A percentile compares a stretch with the other conserved stretches of the same genome.
phyloP scores from a whole-genome alignment of 345 rosid species.

The Eucalyptus marginata region DNA sequence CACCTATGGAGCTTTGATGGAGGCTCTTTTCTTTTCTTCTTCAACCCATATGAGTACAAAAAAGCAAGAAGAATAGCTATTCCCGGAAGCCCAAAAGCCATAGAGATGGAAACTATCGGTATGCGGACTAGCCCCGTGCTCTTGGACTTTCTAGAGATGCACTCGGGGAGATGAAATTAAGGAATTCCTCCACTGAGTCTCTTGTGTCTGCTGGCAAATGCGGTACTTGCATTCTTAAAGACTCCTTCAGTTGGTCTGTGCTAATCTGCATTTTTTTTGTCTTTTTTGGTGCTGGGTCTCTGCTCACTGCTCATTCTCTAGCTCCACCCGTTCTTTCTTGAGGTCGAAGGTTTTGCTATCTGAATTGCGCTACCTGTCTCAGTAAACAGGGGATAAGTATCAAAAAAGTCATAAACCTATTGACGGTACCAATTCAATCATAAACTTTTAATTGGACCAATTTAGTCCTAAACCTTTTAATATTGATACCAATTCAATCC shows the following conservation, averaged over 20 bases:
- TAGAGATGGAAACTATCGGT: background rate
- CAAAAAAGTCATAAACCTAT: no score
- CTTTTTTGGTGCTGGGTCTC: background rate
- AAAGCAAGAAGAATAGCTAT: background rate
- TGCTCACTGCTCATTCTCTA: background rate
- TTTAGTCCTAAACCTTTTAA: no score
- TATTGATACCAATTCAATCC: no score
- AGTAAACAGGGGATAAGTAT: no score
- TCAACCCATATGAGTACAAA: background rate
- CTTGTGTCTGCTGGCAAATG: slow-evolving; percentile 11
- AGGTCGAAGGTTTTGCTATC: background rate
- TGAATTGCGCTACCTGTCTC: background rate
- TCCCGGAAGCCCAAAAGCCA: background rate
- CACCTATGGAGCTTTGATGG: background rate
- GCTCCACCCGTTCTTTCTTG: background rate
- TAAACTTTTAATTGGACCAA: no score
- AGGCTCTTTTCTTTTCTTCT: background rate
- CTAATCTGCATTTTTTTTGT: background rate
- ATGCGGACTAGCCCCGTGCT: background rate
- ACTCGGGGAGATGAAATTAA: background rate
- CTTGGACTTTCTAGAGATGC: background rate
- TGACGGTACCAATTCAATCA: no score
- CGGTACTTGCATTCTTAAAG: slow-evolving; percentile 10
- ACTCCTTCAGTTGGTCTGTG: slow-evolving; percentile 8
- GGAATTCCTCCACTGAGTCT: background rate